Evolutionary conservation across 495 filamentous ascomycete species (phyloP).

Genomic region (Hyaloscypha finlandica): DNA sequence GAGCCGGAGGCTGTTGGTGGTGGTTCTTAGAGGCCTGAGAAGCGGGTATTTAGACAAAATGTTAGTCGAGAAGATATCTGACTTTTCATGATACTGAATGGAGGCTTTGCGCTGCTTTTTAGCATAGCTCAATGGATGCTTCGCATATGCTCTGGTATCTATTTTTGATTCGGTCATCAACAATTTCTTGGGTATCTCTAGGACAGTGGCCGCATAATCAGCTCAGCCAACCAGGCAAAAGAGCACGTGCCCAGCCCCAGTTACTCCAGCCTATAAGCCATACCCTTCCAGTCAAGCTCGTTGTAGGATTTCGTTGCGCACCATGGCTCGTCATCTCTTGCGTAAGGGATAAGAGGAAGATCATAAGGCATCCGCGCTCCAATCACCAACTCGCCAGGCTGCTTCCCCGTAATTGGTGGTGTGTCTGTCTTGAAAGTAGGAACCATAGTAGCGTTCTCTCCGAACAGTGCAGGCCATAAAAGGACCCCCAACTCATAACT

Average conservation of each 20-base stretch:
- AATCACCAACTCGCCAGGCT: constrained; percentile 43
- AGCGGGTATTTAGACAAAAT: not conserved
- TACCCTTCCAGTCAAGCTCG: constrained; percentile 62
- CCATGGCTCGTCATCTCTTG: constrained; percentile 69
- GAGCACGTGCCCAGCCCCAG: not conserved
- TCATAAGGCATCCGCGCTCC: constrained; percentile 84
- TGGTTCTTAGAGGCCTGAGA: constrained; percentile 8
- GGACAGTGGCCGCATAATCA: not conserved
- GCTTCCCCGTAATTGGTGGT: constrained; percentile 32
- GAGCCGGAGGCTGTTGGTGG: constrained; percentile 52
- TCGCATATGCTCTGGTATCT: not conserved
- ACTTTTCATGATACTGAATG: not conserved
- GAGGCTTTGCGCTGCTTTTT: constrained; percentile 1
- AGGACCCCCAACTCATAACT: constrained; percentile 88
- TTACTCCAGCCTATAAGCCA: constrained; percentile 17
- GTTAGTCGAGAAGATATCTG: not conserved
- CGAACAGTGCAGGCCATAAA: constrained; percentile 76
- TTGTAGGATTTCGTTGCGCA: constrained; percentile 63
- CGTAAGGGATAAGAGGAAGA: constrained; percentile 71
- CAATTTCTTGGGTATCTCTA: not conserved
- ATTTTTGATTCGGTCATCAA: not conserved
- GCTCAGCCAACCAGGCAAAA: not conserved
- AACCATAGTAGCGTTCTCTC: constrained; percentile 59
- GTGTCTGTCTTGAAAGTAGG: constrained; percentile 65
- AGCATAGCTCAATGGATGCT: constrained; percentile 3